These are phyloP conservation scores for Cladosporium sp. DNA, from an alignment of 2,329 filamentous ascomycete species.

Conservation along the genomic window DNA sequence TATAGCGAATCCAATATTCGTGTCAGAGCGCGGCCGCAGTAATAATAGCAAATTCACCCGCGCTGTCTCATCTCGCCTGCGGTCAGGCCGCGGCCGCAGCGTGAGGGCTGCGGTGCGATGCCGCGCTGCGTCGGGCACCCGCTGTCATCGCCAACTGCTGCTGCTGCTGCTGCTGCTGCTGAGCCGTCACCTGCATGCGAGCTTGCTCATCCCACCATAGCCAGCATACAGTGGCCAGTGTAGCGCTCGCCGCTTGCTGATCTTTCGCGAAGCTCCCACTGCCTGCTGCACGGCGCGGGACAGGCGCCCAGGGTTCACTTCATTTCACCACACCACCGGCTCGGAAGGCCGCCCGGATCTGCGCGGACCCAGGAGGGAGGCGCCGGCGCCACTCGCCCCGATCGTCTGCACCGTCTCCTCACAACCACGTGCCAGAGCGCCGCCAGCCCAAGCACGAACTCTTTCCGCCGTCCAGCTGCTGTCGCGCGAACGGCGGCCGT, in stretches of 20 bases:
- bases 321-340: background rate
- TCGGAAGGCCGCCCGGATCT: conserved; percentile 8
- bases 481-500: background rate
- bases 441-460: background rate
- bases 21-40: background rate
- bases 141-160: conserved; percentile 11
- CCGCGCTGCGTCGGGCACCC: background rate
- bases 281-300: too few relatives aligned
- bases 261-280: background rate
- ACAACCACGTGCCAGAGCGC: conserved; percentile 7
- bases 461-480: background rate
- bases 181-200: conserved; percentile 5
- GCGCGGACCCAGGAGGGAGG: background rate
- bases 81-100: background rate
- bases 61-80: conserved; percentile 18
- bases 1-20: background rate
- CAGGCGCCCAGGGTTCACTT: too few relatives aligned
- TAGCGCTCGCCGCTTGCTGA: background rate
- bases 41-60: background rate
- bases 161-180: conserved; percentile 1
- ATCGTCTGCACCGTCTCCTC: conserved; percentile 1
- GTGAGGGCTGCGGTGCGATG: conserved; percentile 16
- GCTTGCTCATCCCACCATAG: background rate
- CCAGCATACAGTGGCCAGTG: background rate
- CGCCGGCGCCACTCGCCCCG: conserved; percentile 3